Base-by-base conservation (phyloP, 2,329 filamentous ascomycete species). In the Colletotrichum caudatum region DNA sequence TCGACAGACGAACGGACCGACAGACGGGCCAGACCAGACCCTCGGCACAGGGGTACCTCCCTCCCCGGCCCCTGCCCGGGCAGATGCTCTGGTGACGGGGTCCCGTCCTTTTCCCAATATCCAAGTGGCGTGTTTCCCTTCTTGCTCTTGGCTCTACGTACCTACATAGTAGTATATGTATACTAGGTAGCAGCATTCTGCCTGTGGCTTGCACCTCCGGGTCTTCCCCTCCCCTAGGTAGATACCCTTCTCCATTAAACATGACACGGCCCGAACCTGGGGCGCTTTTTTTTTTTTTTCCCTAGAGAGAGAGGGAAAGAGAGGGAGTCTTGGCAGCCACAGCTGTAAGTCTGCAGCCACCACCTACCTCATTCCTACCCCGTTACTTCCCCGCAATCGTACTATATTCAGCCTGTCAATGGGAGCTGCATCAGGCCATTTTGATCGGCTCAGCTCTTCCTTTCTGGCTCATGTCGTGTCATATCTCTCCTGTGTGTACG, bases 401-500 rank as follows among this genome's bases (percentile, higher is more conserved):
- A 65, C 62, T 66, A 72, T 72, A 72, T 72, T 46, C 60, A 48
- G 44, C 64, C 59, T 60, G 23, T 64, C 54, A 64, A 64, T 64
- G 37, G 65, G 65, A 69, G 65, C 53, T 72, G 69, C 65, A 72
- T 72, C 69, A 72, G 69, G 60, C 69, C 69, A 72, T 39, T 72
- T 69, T 64, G 59, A 39, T 35, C 54, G 53, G 53, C 59, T 60
- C 65, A 64, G 53, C 54, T 46, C 51, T 69, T 64, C 51, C 58
- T 59, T 59, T 69, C 60, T 67, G 44, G 53, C 69, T 54, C 54
- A 60, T 56, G 12, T 33, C 44, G 29, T 62, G 44, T 29, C 59
- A 62, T 50, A 62, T 50, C 29, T 61, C 59, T 50, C 59, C 29
- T 50, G 59, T 33, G 6, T 20, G 41, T 48, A 48, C 46, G n/a